Evolutionary conservation across 2,329 filamentous ascomycete genomes (phyloP).

Genomic region (Chaetomium sp.): DNA sequence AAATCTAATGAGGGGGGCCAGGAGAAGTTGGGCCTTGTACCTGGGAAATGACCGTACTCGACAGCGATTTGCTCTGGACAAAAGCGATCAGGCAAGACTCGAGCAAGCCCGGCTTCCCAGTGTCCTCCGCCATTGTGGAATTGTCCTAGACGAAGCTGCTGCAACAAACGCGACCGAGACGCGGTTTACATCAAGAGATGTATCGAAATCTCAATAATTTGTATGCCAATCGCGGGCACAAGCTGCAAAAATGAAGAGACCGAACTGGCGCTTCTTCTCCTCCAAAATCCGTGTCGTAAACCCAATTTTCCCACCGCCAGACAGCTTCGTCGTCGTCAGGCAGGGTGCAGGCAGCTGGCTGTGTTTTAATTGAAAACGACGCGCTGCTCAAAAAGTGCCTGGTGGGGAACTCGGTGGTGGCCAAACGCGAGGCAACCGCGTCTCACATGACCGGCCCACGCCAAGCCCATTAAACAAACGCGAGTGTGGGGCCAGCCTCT

Average conservation of each 20-base stretch:
- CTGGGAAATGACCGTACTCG: slow-evolving; percentile 17
- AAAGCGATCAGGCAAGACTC: slow-evolving; percentile 22
- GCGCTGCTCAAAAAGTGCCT: slow-evolving; percentile 11
- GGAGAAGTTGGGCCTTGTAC: slow-evolving; percentile 4
- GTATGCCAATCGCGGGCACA: no score
- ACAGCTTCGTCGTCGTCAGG: no score
- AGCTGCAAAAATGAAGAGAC: no score
- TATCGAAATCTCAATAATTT: no score
- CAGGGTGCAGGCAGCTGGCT: neutral
- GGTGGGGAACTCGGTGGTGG: slow-evolving; percentile 6
- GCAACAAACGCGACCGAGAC: slow-evolving; percentile 8
- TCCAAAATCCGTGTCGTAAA: no score
- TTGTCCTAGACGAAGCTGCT: neutral
- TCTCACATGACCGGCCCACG: slow-evolving; percentile 15
- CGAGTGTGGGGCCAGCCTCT: neutral
- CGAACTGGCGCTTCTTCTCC: no score
- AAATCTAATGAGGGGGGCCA: neutral
- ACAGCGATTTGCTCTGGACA: slow-evolving; percentile 23
- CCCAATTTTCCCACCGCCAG: no score
- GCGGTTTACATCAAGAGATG: slow-evolving; percentile 15
- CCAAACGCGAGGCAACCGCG: slow-evolving; percentile 19
- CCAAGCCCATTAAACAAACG: slow-evolving; percentile 12
- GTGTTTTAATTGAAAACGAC: neutral
- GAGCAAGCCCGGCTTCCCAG: slow-evolving; percentile 15
- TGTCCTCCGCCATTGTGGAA: slow-evolving; percentile 18